Evolutionary conservation across 495 filamentous ascomycete species (phyloP).

Genomic region (Durotheca rogersii): DNA sequence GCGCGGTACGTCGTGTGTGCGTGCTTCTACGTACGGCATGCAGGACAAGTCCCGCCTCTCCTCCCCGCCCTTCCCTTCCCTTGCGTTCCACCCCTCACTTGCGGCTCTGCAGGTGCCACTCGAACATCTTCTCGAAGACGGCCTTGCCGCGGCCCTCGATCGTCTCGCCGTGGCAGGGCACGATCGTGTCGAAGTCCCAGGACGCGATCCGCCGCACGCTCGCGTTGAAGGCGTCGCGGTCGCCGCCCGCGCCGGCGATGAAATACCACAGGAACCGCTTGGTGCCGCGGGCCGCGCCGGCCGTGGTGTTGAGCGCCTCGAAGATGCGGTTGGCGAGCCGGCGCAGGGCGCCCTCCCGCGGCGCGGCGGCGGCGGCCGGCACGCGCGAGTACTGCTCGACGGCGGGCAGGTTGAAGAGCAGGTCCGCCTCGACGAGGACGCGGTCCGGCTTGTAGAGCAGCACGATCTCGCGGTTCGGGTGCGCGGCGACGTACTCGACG

Average conservation of each 20-base stretch:
- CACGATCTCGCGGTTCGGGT: conserved; percentile 83
- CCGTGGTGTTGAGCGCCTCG: conserved; percentile 57
- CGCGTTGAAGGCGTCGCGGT: conserved; percentile 67
- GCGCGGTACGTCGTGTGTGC: too few relatives aligned
- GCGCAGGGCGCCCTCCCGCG: conserved; percentile 51
- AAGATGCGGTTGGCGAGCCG: conserved; percentile 68
- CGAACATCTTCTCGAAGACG: conserved; percentile 78
- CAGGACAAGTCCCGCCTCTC: too few relatives aligned
- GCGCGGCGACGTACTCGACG: conserved; percentile 75
- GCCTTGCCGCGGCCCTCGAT: conserved; percentile 75
- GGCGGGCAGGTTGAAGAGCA: conserved; percentile 89
- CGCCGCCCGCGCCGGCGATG: conserved; percentile 51
- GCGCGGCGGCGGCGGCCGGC: too few relatives aligned
- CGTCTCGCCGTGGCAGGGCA: conserved; percentile 93
- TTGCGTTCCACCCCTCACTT: conserved; percentile 34
- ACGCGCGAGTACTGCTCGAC: conserved; percentile 76
- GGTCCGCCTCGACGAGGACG: conserved; percentile 87
- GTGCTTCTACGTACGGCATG: too few relatives aligned
- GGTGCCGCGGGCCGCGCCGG: conserved; percentile 67
- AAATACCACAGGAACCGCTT: conserved; percentile 83
- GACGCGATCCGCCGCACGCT: conserved; percentile 65
- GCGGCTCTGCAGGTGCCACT: conserved; percentile 72
- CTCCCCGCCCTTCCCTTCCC: too few relatives aligned
- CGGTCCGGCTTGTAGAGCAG: conserved; percentile 78
- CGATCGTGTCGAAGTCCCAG: conserved; percentile 87